Evolutionary conservation across 495 filamentous ascomycete species (phyloP).

Genomic region (Trichocladium antarcticum): DNA sequence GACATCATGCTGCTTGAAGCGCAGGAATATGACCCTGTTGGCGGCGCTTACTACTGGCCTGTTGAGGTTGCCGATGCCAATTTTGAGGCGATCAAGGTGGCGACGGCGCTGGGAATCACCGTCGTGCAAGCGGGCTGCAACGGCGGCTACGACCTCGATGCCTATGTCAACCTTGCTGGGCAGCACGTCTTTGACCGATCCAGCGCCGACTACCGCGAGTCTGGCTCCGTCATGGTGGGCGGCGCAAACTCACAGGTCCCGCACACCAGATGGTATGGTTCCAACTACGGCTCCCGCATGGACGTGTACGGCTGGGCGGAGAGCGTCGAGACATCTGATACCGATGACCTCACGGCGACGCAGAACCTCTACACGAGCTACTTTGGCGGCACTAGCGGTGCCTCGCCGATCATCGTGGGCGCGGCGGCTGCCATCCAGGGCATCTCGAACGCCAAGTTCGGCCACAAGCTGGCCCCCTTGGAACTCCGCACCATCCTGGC

Average conservation of each 20-base stretch:
- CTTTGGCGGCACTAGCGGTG: constrained; percentile 10
- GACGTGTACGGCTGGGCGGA: constrained; percentile 12
- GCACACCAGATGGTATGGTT: background rate
- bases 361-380: background rate
- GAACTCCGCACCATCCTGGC: constrained; percentile 2
- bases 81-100: constrained; percentile 6
- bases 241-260: background rate
- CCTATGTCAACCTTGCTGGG: too few species aligned
- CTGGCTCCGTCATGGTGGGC: constrained; percentile 4
- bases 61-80: constrained; percentile 6
- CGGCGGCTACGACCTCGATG: constrained; percentile 1
- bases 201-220: constrained; percentile 4
- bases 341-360: background rate
- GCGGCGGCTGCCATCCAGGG: constrained; percentile 8
- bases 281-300: constrained; percentile 5
- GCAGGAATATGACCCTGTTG: background rate
- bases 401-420: constrained; percentile 7
- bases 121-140: constrained; percentile 9
- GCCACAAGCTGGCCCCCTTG: constrained; percentile 1
- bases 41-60: too few species aligned
- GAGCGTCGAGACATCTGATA: constrained; percentile 6
- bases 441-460: constrained; percentile 1
- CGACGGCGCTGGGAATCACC: constrained; percentile 4
- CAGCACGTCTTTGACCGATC: background rate
- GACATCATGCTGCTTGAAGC: constrained; percentile 11